These are phyloP conservation scores for Panicum virgatum DNA, from an alignment of 202 grass and related monocot species.

Conservation along the genomic window DNA sequence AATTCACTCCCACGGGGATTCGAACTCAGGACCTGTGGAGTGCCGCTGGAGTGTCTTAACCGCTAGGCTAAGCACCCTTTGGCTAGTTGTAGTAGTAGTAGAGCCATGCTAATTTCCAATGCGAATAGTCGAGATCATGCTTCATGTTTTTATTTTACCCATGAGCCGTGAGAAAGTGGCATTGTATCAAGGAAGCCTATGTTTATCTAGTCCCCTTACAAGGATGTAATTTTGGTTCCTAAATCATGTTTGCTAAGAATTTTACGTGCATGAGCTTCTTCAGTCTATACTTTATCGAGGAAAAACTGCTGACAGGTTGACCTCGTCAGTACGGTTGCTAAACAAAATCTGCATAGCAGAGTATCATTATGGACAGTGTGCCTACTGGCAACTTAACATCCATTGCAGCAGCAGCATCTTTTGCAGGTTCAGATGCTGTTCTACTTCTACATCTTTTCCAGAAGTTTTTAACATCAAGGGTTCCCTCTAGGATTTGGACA, in stretches of 20 bases:
- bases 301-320: neutral
- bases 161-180: slow-evolving; percentile 37
- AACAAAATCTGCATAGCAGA: neutral
- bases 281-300: neutral
- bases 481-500: neutral
- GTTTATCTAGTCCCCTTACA: slow-evolving; percentile 6
- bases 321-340: neutral
- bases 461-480: neutral
- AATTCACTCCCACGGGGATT: too few relatives aligned
- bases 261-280: neutral
- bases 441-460: neutral
- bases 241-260: neutral
- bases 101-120: neutral
- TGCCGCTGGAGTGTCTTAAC: too few relatives aligned
- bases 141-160: slow-evolving; percentile 32
- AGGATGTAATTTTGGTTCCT: slow-evolving; percentile 32
- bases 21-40: too few relatives aligned
- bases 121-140: slow-evolving; percentile 11
- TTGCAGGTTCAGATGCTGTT: neutral
- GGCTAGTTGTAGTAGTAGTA: too few relatives aligned
- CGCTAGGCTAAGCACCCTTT: too few relatives aligned
- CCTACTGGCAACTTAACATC: neutral
- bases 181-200: slow-evolving; percentile 11
- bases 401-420: neutral
- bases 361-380: neutral